Base-by-base conservation (phyloP, 2,329 filamentous ascomycete species). In the Pseudopyrenochaeta lycopersici region DNA sequence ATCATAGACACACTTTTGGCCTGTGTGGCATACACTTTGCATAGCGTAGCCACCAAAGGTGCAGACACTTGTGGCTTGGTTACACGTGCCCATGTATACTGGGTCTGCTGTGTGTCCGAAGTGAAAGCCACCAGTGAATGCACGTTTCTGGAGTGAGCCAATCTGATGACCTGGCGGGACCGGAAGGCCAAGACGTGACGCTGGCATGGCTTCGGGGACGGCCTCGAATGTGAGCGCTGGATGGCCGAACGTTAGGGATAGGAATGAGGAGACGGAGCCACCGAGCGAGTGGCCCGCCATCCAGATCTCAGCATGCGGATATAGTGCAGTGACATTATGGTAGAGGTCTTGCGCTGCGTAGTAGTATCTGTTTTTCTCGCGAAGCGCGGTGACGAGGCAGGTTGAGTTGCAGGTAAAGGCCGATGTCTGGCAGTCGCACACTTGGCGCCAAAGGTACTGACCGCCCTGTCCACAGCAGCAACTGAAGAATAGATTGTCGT, bases 401-500 rank as follows among this genome's bases (percentile, higher is more conserved):
- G 93, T 97, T 64, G 91, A 88, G 79, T 98, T 97, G 81, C 93
- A 97, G 12, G 89, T 88, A 71, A 92, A 98, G 1, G 92, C 91
- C 10, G 87, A 86, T 1, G 90, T 91, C 58, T 92, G 91, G 73
- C 95, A 99, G 74, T 97, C 90, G 77, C 95, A 99, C 50, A 97
- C 92, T 72, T 96, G 90, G 56, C 90, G 88, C 89, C 92, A 97
- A 14, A 92, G 87, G 78, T 88, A 92, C 60, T 92, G 91, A 0
- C 93, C 92, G 66, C 96, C 93, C 77, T 97, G 92, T 3, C 88
- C 95, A 77, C 95, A 99, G 76, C 95, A 99, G 78, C 95, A 99
- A 71, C 93, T 96, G 79, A 97, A 97, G 77, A 96, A 97, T 9
- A 99, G 82, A 72, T 99, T 99, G 77, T 99, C 95, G 74, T 98